A percentile compares a stretch with the other conserved stretches of the same genome.
Conservation (phyloP, 1,284 basidiomycete genomes). For the Microbotryum intermedium region DNA sequence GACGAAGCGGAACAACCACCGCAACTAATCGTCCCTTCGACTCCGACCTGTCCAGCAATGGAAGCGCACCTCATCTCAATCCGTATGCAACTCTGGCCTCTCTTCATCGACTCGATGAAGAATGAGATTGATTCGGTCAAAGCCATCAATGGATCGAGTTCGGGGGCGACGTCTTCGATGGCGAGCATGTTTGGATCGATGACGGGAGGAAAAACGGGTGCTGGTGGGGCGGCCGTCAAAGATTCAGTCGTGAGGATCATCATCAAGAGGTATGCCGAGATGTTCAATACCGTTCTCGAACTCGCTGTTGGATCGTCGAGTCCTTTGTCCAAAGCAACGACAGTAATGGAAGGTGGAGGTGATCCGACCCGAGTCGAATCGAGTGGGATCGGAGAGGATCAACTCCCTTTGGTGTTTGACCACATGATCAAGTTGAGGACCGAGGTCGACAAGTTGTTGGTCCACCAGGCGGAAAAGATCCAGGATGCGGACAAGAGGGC, state of each 20-base stretch:
- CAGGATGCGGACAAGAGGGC: conserved; percentile 55
- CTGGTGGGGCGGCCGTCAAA: conserved; percentile 47
- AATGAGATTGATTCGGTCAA: conserved; percentile 70
- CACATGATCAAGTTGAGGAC: conserved; percentile 77
- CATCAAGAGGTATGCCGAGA: conserved; percentile 59
- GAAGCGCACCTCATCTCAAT: conserved; percentile 69
- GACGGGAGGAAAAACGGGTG: conserved; percentile 43
- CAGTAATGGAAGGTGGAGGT: no score
- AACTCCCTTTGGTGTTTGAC: neutral
- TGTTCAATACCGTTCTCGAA: conserved; percentile 71
- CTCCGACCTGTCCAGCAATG: conserved; percentile 67
- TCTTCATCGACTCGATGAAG: conserved; percentile 80
- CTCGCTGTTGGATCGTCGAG: conserved; percentile 45
- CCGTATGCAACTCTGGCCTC: conserved; percentile 77
- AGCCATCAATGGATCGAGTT: conserved; percentile 55
- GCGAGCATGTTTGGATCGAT: conserved; percentile 47
- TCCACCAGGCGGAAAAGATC: conserved; percentile 60
- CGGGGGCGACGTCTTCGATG: conserved; percentile 28
- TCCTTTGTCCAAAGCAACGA: neutral
- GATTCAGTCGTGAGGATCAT: conserved; percentile 53
- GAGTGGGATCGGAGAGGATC: no score
- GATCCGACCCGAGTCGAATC: no score
- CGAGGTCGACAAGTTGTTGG: conserved; percentile 72
- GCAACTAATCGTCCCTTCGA: neutral
- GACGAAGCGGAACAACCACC: neutral